Evolutionary conservation across 2,329 filamentous ascomycete species (phyloP).

Genomic region (Penicillium occitanis): DNA sequence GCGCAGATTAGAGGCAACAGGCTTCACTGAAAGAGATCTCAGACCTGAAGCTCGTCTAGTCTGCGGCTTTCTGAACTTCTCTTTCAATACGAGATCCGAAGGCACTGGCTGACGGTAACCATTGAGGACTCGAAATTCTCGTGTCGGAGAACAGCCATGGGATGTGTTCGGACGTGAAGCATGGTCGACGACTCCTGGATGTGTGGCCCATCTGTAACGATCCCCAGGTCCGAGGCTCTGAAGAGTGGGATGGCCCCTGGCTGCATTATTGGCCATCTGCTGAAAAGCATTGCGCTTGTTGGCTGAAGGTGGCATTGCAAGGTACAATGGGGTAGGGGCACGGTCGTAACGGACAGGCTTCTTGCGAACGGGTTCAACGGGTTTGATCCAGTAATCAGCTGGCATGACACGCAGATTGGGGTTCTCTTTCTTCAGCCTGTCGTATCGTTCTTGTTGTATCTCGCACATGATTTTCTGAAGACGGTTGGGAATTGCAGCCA

Average conservation of each 20-base stretch:
- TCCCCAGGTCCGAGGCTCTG: constrained; percentile 16
- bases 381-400: constrained; percentile 23
- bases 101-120: constrained; percentile 17
- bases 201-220: constrained; percentile 13
- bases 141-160: not conserved
- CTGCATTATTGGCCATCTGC: not conserved
- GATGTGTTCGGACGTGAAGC: not conserved
- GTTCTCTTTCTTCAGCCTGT: constrained; percentile 23
- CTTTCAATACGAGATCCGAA: constrained; percentile 13
- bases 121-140: constrained; percentile 14
- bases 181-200: not conserved
- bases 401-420: constrained; percentile 23
- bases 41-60: constrained; percentile 15
- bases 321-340: constrained; percentile 16
- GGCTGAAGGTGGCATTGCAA: constrained; percentile 10
- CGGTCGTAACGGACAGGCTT: constrained; percentile 6
- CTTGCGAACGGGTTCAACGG: not conserved
- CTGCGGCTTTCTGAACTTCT: constrained; percentile 22
- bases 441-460: constrained; percentile 29
- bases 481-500: constrained; percentile 28
- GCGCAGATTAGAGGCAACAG: constrained; percentile 24
- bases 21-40: constrained; percentile 20
- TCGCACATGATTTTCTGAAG: constrained; percentile 31
- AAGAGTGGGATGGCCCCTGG: not conserved
- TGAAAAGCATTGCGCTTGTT: constrained; percentile 5